These are phyloP conservation scores for Sorghum bicolor DNA, from an alignment of 176 grass and related monocot genomes.

Conservation along the genomic window Sorghum_bicolor_NCBIv3 NC_012870.2:3542001-3542500, in stretches of 20 bases:
- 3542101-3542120: conserved; percentile 77
- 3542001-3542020: neutral
- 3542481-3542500: neutral
- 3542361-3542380: neutral
- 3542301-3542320: neutral
- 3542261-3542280: neutral
- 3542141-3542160: conserved; percentile 87
- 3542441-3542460: neutral
- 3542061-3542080: conserved; percentile 48
- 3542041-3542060: conserved; percentile 15
- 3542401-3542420: neutral
- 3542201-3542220: conserved; percentile 69
- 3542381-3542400: neutral
- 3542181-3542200: conserved; percentile 85
- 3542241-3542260: neutral
- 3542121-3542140: conserved; percentile 86
- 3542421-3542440: neutral
- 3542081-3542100: conserved; percentile 83
- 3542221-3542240: conserved; percentile 10
- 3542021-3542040: neutral
- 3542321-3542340: neutral
- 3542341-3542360: neutral
- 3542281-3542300: neutral
- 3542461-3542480: neutral
- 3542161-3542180: conserved; percentile 78